Evolutionary conservation across 176 grass and related monocot species (phyloP), one percentile per base, ranked within the genome.

Genomic region (Aechmea fasciata): DNA sequence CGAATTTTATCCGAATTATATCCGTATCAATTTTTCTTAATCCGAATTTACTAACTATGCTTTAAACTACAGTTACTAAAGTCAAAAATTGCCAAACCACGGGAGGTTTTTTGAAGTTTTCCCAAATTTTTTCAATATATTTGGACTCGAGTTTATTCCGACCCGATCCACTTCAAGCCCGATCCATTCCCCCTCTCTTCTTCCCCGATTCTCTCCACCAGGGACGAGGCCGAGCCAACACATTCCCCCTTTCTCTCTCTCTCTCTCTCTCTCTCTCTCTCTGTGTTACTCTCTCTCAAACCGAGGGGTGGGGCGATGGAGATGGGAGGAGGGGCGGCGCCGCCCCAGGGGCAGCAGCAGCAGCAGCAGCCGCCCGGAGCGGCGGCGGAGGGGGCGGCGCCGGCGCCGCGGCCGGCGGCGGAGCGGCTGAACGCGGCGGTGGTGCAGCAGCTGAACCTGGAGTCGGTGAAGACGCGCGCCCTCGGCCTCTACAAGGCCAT

Each of bases 391-490:
- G 73, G 76, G 8, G 78, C 72, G 48, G 79, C 48, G 11, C 33
- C 13, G 67, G 51, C 69, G 22, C 65, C 51, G 54, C 62, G 65
- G 47, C 76, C 85, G 48, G 72, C 82, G 50, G 76, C 64, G 24
- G 93, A 97, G 86, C 74, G 86, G 68, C 82, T 97, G 51, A 92
- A 76, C 82, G 49, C 77, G 48, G 84, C 26, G 14, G 84, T 97
- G 61, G 81, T 87, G 55, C 82, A 83, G 74, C 93, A 90, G 82
- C 86, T 92, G 68, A 92, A 97, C 84, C 79, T 92, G 70, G 94
- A 97, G 74, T 90, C 89, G 18, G 83, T 92, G 67, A 88, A 91
- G 47, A 83, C 74, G 67, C 93, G 94, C 41, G 89, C 89, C 3
- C 67, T 87, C 61, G 89, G 89, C 26, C 82, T 97, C n/a, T 87